phyloP scores from a whole-genome alignment of 371 early-diverging fungal genomes.

The Dipsacomyces acuminosporus region DNA sequence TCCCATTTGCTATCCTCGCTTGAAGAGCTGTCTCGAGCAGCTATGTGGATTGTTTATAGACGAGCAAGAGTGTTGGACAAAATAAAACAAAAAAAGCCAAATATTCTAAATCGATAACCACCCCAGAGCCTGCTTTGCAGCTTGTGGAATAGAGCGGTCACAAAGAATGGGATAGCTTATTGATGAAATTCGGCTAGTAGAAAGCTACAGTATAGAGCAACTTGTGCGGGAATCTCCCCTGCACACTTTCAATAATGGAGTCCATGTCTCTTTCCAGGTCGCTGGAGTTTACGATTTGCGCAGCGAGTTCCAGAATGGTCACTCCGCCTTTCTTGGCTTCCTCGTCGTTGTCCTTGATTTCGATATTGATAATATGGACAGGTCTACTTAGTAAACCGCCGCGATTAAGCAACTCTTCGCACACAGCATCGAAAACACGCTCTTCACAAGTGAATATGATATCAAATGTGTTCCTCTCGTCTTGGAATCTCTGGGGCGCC shows the following conservation, averaged over 20 bases:
- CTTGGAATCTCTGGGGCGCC: conserved; percentile 88
- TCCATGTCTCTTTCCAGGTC: conserved; percentile 85
- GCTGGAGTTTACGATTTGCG: conserved; percentile 58
- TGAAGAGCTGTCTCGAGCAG: background rate
- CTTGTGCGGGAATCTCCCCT: conserved; percentile 55
- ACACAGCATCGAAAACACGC: conserved; percentile 89
- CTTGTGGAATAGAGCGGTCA: too few relatives aligned
- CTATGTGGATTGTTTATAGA: too few relatives aligned
- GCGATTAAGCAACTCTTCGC: conserved; percentile 77
- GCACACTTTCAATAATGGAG: conserved; percentile 68
- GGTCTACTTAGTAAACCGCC: conserved; percentile 63
- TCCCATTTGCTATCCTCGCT: conserved; percentile 1
- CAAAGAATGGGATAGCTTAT: background rate
- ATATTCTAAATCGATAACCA: background rate
- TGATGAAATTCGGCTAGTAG: conserved; percentile 48
- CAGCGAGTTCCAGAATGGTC: conserved; percentile 73
- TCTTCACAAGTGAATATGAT: conserved; percentile 97
- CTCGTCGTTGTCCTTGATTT: conserved; percentile 90
- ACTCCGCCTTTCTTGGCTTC: conserved; percentile 84
- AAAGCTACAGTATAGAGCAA: conserved; percentile 59
- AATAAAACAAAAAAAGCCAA: conserved; percentile 1
- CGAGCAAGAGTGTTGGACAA: too few relatives aligned
- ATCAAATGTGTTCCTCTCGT: conserved; percentile 72
- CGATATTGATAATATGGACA: conserved; percentile 93
- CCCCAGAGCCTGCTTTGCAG: background rate